Evolutionary conservation across 164 flowering plant genomes (phyloP).

Genomic region (Piper betle): DNA sequence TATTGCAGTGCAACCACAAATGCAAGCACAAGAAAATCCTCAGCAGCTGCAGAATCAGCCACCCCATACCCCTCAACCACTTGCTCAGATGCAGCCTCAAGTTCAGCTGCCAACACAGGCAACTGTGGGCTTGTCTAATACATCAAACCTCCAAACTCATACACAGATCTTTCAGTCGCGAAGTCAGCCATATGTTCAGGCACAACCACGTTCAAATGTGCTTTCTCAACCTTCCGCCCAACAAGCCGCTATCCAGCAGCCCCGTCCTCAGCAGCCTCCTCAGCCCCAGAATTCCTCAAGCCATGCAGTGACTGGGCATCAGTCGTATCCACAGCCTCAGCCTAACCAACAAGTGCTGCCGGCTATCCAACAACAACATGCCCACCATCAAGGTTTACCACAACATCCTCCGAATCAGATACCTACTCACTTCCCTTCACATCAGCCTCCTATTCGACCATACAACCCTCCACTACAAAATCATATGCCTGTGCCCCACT

Average conservation of each 20-base stretch:
- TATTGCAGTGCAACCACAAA: constrained; percentile 14
- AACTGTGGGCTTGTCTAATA: too few species aligned
- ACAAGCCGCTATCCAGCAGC: constrained; percentile 9
- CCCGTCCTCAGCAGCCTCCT: constrained; percentile 10
- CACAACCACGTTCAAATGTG: constrained; percentile 1
- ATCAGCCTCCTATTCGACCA: constrained; percentile 42
- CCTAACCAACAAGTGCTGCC: constrained; percentile 33
- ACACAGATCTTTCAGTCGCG: constrained; percentile 4
- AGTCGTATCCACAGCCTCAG: constrained; percentile 51
- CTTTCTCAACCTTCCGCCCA: constrained; percentile 4
- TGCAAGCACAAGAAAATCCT: constrained; percentile 13
- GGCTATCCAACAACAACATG: constrained; percentile 26
- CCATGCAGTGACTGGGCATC: constrained; percentile 51
- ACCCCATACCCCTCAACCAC: not conserved
- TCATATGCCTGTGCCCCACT: constrained; percentile 28
- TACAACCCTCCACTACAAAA: constrained; percentile 19
- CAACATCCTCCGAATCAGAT: constrained; percentile 24
- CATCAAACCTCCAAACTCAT: constrained; percentile 4
- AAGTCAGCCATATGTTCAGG: constrained; percentile 6
- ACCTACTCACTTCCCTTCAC: constrained; percentile 34
- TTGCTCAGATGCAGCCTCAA: constrained; percentile 11
- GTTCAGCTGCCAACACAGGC: constrained; percentile 3
- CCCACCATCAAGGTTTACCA: constrained; percentile 17
- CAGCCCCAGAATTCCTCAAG: constrained; percentile 18
- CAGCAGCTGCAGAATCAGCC: constrained; percentile 13